Conservation (phyloP, 169 alveolate species). For the Eimeria sp. region DNA sequence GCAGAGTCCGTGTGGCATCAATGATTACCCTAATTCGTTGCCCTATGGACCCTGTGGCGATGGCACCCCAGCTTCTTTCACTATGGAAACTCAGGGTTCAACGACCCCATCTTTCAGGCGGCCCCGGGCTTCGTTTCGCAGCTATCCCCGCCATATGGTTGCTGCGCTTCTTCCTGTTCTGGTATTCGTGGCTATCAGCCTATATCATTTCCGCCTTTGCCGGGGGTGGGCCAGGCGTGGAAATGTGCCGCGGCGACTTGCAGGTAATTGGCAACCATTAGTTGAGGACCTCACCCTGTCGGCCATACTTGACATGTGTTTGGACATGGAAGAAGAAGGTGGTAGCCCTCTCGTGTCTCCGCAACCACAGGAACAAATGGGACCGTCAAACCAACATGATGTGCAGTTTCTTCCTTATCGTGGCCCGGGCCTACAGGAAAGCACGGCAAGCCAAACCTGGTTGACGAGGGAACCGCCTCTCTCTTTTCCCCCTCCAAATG, state of each 20-base stretch:
- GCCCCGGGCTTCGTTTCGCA: not conserved
- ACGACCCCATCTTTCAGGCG: not conserved
- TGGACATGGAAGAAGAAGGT: slow-evolving; percentile 10
- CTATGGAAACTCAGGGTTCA: not conserved
- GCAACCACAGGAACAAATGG: not conserved
- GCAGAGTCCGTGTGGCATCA: not conserved
- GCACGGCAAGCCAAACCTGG: not conserved
- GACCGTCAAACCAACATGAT: not conserved
- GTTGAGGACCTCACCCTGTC: not conserved
- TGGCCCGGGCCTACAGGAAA: not conserved
- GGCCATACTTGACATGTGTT: not conserved
- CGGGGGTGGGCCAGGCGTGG: not conserved
- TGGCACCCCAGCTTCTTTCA: not conserved
- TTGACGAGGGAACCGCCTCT: not conserved
- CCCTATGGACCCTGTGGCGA: not conserved
- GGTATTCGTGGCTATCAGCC: slow-evolving; percentile 13
- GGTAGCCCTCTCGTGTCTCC: not conserved
- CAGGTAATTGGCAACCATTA: not conserved
- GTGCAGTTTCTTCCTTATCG: not conserved
- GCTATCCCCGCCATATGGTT: not conserved
- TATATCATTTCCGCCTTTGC: not conserved
- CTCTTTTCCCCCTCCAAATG: not conserved
- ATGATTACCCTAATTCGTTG: not conserved
- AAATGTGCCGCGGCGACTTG: not conserved
- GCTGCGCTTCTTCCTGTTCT: not conserved